A percentile compares a stretch with the other conserved stretches of the same genome.
Conservation (phyloP, 306 rosid genomes). For the Lotus japonicus region DNA sequence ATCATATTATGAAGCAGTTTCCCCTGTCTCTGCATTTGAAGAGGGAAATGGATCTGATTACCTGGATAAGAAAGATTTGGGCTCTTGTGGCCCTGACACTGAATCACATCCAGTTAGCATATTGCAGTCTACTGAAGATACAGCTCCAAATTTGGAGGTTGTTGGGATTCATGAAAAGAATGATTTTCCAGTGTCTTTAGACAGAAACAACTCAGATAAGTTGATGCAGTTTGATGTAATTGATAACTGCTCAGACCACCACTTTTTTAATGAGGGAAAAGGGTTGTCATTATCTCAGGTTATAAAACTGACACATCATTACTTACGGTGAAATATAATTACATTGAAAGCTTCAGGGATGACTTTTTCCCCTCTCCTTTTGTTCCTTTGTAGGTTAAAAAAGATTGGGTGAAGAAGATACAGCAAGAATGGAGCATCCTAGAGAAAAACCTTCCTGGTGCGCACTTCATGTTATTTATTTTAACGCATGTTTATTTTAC, state of each 20-base stretch:
- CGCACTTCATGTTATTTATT: conserved; percentile 20
- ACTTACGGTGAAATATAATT: not conserved
- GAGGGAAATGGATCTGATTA: conserved; percentile 40
- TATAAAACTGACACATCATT: conserved; percentile 29
- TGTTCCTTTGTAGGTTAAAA: conserved; percentile 43
- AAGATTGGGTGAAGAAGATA: conserved; percentile 78
- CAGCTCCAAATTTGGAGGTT: conserved; percentile 25
- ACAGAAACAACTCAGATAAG: conserved; percentile 29
- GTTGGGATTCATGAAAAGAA: conserved; percentile 16
- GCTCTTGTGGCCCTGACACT: conserved; percentile 34
- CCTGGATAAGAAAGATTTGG: conserved; percentile 35
- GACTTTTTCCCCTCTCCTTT: conserved; percentile 7
- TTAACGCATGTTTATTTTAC: not conserved
- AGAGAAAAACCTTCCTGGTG: conserved; percentile 85
- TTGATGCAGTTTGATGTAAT: conserved; percentile 67
- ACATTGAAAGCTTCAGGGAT: not conserved
- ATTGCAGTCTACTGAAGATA: conserved; percentile 28
- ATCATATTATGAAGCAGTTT: conserved; percentile 35
- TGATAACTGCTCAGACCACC: conserved; percentile 69
- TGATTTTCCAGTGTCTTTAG: conserved; percentile 26
- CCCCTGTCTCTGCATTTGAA: conserved; percentile 38
- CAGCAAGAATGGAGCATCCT: conserved; percentile 92
- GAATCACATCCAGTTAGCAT: conserved; percentile 28
- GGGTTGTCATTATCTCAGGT: conserved; percentile 64
- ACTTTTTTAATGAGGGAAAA: conserved; percentile 49